Base-by-base conservation (phyloP, 2,329 filamentous ascomycete genomes). In the Ascochyta fabae region DNA sequence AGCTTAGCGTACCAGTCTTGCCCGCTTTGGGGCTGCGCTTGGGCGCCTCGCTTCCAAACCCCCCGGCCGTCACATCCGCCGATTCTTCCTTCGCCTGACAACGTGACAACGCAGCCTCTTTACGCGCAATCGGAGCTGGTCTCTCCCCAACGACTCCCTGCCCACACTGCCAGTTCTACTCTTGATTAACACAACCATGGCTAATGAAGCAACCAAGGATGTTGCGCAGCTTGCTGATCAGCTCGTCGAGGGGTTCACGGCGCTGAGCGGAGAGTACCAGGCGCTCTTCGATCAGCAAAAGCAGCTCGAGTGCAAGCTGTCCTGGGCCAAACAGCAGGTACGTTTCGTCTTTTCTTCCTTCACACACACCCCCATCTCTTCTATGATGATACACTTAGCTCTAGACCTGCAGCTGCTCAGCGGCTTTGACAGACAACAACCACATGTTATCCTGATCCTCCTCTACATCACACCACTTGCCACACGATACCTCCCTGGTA, bases 321-420 rank as follows among this genome's bases (percentile, higher is more conserved):
- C 72, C 15, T 80, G 75, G 66, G 78, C 78, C 22, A 78, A 80
- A 67, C 75, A 81, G 59, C 80, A 82, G 78, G 80, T 82, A 73
- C 62, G 78, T 60, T 13, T 42, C 43, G 38, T 22, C 15, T 23
- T 26, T 10, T 50, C 46, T 39, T 50, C 29, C 57, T 39, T 47
- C 22, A 16, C 24, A 39, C 41, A 19, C 22, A 39, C 47, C 13
- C 35, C 38, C 50, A 46, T 36, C 58, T 59, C 48, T 58, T 60
- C 62, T 65, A 74, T 79, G 79, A 80, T 79, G 77, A 79, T 70
- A 72, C 65, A 64, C 54, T 80, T 80, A 81, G 79, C 79, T 81
- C 78, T 81, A 80, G 79, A 81, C 75, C 79, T 81, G 77, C 73
- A 82, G 78, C 73, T 75, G 75, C 70, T 64, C 63, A 50, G 74